phyloP scores from a whole-genome alignment of 768 basidiomycete species.

The Amanita muscaria region DNA sequence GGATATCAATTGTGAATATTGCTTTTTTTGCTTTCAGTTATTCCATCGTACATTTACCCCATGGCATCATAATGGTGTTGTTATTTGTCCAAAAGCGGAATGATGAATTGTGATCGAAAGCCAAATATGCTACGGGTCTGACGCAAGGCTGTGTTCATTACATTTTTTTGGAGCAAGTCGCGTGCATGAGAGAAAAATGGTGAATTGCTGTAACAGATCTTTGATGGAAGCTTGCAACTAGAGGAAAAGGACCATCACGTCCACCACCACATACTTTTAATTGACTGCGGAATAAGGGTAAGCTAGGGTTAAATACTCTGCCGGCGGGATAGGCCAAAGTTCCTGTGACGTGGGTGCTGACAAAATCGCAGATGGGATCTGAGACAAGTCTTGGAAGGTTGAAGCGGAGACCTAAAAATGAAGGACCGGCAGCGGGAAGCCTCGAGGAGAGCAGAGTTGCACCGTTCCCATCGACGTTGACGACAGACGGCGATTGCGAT shows the following conservation, averaged over 20 bases:
- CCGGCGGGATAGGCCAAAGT: slow-evolving; percentile 23
- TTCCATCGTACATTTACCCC: not conserved
- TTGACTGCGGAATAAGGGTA: slow-evolving; percentile 3
- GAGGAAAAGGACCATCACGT: no score
- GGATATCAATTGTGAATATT: not conserved
- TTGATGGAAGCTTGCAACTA: not conserved
- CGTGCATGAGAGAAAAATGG: not conserved
- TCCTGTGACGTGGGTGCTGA: slow-evolving; percentile 28
- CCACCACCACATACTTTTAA: no score
- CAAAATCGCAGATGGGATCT: slow-evolving; percentile 2
- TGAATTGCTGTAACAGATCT: slow-evolving; percentile 1
- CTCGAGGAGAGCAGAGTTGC: not conserved
- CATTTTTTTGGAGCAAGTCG: not conserved
- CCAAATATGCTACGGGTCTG: not conserved
- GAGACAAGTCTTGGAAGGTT: slow-evolving; percentile 13
- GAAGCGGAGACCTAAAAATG: slow-evolving; percentile 27
- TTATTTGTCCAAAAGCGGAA: not conserved
- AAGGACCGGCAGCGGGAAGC: slow-evolving; percentile 20
- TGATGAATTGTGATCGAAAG: not conserved
- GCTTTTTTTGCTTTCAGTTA: slow-evolving; percentile 3
- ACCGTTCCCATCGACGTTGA: slow-evolving; percentile 9
- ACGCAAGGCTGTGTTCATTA: not conserved
- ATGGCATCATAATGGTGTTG: not conserved
- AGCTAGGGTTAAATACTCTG: slow-evolving; percentile 16
- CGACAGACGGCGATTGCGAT: not conserved